Base-by-base conservation (phyloP, 2,329 filamentous ascomycete genomes). In the Dothideomycetes sp. region DNA sequence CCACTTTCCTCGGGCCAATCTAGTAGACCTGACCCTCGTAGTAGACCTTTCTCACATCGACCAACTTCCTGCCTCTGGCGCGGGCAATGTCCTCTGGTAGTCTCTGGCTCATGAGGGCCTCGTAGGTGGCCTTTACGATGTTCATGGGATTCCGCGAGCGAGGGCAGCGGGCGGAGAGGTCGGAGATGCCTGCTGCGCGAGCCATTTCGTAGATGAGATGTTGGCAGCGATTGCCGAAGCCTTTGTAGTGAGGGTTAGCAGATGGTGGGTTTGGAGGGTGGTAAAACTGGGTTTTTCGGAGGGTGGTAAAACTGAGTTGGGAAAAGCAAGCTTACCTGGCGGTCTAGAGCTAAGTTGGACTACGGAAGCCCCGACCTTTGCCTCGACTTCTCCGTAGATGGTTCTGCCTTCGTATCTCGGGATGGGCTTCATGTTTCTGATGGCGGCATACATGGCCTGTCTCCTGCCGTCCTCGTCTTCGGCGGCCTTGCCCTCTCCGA, bases 71-170 rank as follows among this genome's bases (percentile, higher is more conserved):
- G 45, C 91, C 89, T 48, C 88, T 70, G 38, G 86, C 89, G 36
- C 84, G 74, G 41, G 91, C 91, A 56, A 98, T 81, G 57, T 89
- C 79, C 59, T 96, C 85, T 1, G 91, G 91, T 56, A 94, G 72
- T 45, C 77, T 77, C 68, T 98, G 91, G 66, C 71, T 82, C 60
- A 77, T 75, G 46, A 98, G 69, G 4, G 88, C 89, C 60, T 89
- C 62, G 63, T 84, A 84, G 31, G 86, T 75, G 11, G 91, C 91
- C 68, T 95, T 95, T 65, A 94, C 83, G 14, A 88, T 85, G 69
- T 98, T 98, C 87, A 96, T 94, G 51, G 87, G 86, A 70, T 94
- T 96, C 54, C 88, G 77, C 46, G 85, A 85, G 34, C 89, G 81
- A 29, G 81, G 79, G 46, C 94, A 88, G 49, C 75, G 75, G 36